A percentile compares a stretch with the other conserved stretches of the same genome.
phyloP scores from a whole-genome alignment of 805 yeast species.

The Geotrichum ghanense region DNA sequence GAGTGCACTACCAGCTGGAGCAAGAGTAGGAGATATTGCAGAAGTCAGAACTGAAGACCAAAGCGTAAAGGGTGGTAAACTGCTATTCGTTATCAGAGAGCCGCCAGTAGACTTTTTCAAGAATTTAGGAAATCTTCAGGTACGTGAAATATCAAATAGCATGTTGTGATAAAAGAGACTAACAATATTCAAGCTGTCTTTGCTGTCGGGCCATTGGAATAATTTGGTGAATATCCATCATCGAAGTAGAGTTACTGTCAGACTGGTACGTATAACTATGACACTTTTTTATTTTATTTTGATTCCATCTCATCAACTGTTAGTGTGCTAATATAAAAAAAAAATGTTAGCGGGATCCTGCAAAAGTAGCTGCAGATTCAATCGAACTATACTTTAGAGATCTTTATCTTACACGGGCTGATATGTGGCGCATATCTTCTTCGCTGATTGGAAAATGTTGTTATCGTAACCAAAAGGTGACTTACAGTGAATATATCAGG shows the following conservation, averaged over 20 bases:
- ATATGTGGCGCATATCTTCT: conserved; percentile 80
- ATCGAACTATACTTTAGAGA: conserved; percentile 77
- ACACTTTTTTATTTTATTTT: not conserved
- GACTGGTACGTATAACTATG: conserved; percentile 23
- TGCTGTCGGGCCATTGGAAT: conserved; percentile 13
- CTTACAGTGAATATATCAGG: conserved; percentile 53
- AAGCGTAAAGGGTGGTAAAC: conserved; percentile 17
- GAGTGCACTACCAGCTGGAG: conserved; percentile 41
- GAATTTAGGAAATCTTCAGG: conserved; percentile 16
- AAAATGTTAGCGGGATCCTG: conserved; percentile 15
- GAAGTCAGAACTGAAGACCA: conserved; percentile 33
- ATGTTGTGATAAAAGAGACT: not conserved
- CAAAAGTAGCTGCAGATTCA: conserved; percentile 64
- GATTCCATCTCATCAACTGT: not conserved
- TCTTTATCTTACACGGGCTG: conserved; percentile 72
- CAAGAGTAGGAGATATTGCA: conserved; percentile 64
- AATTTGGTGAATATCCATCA: conserved; percentile 47
- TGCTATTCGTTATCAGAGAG: conserved; percentile 17
- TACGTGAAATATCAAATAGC: not conserved
- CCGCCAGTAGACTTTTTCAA: conserved; percentile 11
- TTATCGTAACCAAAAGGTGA: conserved; percentile 50
- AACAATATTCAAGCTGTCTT: conserved; percentile 10
- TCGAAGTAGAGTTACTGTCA: conserved; percentile 53
- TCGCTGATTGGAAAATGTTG: conserved; percentile 51
- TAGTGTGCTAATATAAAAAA: conserved; percentile 20